Evolutionary conservation across 2,329 filamentous ascomycete genomes (phyloP).

Genomic region (Akanthomyces lecanii): DNA sequence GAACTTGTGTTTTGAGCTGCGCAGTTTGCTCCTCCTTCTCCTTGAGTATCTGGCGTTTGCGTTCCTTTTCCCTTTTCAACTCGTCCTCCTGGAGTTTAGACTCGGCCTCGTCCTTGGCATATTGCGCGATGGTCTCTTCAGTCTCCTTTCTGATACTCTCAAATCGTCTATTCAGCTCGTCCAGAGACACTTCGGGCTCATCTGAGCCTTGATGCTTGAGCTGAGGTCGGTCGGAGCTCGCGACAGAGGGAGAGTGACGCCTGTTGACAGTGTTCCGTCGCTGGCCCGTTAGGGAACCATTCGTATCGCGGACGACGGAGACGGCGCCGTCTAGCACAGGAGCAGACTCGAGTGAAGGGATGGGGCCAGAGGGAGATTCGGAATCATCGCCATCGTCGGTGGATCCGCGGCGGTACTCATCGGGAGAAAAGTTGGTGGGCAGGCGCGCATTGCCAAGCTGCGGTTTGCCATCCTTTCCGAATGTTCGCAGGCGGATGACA

Average conservation of each 20-base stretch:
- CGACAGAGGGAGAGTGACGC: slow-evolving; percentile 69
- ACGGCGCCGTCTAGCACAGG: slow-evolving; percentile 58
- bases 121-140: slow-evolving; percentile 69
- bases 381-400: slow-evolving; percentile 42
- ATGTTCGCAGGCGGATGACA: slow-evolving; percentile 79
- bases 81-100: slow-evolving; percentile 61
- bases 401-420: slow-evolving; percentile 41
- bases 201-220: slow-evolving; percentile 42
- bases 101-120: slow-evolving; percentile 68
- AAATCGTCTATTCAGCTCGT: slow-evolving; percentile 76
- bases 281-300: slow-evolving; percentile 42
- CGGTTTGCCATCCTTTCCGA: slow-evolving; percentile 60
- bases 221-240: slow-evolving; percentile 48
- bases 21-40: slow-evolving; percentile 90
- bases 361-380: slow-evolving; percentile 45
- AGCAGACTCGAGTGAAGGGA: slow-evolving; percentile 58
- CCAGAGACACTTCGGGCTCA: slow-evolving; percentile 62
- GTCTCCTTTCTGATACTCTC: slow-evolving; percentile 78
- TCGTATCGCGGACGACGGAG: slow-evolving; percentile 58
- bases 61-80: slow-evolving; percentile 72
- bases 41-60: slow-evolving; percentile 71
- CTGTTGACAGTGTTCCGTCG: slow-evolving; percentile 60
- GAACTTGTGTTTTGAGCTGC: slow-evolving; percentile 76
- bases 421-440: slow-evolving; percentile 51
- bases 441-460: slow-evolving; percentile 53